A percentile compares a stretch with the other conserved stretches of the same genome.
phyloP scores from a whole-genome alignment of 495 filamentous ascomycete species.

The Hyaloscypha bicolor region DNA sequence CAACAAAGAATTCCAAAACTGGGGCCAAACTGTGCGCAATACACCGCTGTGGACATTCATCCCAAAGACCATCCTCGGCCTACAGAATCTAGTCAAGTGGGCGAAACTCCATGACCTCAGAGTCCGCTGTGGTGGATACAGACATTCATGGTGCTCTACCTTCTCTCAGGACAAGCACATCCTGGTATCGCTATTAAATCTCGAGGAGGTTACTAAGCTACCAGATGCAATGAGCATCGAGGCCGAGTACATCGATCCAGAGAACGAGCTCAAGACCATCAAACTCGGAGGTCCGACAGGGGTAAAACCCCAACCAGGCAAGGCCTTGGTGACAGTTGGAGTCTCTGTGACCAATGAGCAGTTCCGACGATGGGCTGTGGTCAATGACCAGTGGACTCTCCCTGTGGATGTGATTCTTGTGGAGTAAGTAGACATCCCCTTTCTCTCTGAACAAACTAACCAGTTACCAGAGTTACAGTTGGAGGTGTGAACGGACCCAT shows the following conservation, averaged over 20 bases:
- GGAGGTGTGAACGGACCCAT: conserved; percentile 55
- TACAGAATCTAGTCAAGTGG: conserved; percentile 47
- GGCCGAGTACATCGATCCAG: conserved; percentile 31
- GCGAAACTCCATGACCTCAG: conserved; percentile 41
- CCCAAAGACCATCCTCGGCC: conserved; percentile 46
- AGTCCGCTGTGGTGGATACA: conserved; percentile 50
- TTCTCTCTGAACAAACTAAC: conserved; percentile 9
- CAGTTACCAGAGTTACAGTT: conserved; percentile 43
- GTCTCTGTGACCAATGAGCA: conserved; percentile 51
- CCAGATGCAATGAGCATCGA: conserved; percentile 42
- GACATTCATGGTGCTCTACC: conserved; percentile 50
- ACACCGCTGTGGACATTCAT: conserved; percentile 47
- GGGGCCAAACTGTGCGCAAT: conserved; percentile 50
- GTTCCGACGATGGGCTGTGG: conserved; percentile 50
- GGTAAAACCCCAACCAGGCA: conserved; percentile 17
- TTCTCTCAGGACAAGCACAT: conserved; percentile 50
- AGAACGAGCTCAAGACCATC: conserved; percentile 45
- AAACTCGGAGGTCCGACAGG: conserved; percentile 29
- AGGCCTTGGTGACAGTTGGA: conserved; percentile 45
- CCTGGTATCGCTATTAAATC: conserved; percentile 50
- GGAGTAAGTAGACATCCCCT: conserved; percentile 35
- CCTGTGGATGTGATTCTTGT: conserved; percentile 55
- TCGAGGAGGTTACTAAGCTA: conserved; percentile 42
- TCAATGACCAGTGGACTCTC: conserved; percentile 43
- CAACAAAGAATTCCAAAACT: conserved; percentile 47